Base-by-base conservation (phyloP, 768 basidiomycete species). In the Symmetrospora coprosmae region DNA sequence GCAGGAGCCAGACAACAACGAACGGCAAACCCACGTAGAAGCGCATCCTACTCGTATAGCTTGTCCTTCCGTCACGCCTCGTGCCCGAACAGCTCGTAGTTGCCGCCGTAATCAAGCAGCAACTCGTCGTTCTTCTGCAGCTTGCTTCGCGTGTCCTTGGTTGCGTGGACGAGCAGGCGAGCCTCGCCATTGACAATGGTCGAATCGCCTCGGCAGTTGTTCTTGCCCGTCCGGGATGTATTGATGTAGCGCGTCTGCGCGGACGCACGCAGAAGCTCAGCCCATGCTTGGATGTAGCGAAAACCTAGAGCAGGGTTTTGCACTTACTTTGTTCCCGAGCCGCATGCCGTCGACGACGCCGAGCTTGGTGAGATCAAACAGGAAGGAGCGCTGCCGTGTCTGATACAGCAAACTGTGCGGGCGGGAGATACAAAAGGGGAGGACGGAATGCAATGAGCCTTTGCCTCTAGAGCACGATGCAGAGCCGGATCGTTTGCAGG, bases 311-410 rank as follows among this genome's bases (percentile, higher is more conserved):
- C n/a, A n/a, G n/a, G n/a, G n/a, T n/a, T n/a, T n/a, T n/a, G n/a
- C n/a, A n/a, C n/a, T n/a, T n/a, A 58, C 55, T 41, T 58, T 58
- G 37, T 58, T 58, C 8, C 55, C 55, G 2, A 58, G 39, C 16
- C 55, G n/a, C 2, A 46, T 46, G 23, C 55, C 55, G 43, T 58
- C 55, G 9, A 58, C 55, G 4, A 58, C 37, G 43, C 55, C 41
- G 13, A 38, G 25, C 33, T 38, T 31, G n/a, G 39, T 27, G 40
- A 58, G 25, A 47, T 58, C 55, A 25, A 58, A 58, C 7, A 58
- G 55, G 55, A 58, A 58, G 19, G 55, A 58, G 8, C 55, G 40
- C 28, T 30, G 25, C 8, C 55, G 23, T 7, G 41, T 58, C 30
- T 58, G 55, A 23, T 58, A 58, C 6, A 58, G 21, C 17, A 43